Evolutionary conservation across 495 filamentous ascomycete genomes (phyloP), one percentile per base, ranked within the genome.

Genomic region (Penicillium soppii): DNA sequence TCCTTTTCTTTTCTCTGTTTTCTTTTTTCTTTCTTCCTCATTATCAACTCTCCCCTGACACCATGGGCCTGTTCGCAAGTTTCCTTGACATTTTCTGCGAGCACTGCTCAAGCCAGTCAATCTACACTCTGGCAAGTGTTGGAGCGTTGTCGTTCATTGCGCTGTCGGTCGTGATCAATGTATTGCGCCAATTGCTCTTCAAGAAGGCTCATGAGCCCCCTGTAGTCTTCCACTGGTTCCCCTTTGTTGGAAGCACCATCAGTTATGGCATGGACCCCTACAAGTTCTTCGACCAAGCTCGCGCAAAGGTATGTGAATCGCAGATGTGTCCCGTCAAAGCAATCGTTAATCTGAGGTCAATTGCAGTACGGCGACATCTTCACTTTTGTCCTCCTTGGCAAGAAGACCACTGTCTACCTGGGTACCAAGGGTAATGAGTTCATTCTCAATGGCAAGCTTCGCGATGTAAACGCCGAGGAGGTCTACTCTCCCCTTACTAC

Each of bases 181-280:
- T 92, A 43, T 52, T 89, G 47, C 66, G 73, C 36, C 89, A 94
- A 60, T 53, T 91, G 8, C 69, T 92, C 26, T 84, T 87, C 71
- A 85, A 80, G 65, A 87, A 86, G 50, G 72, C 75, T 7, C 71
- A 80, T 56, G 79, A 82, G 45, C 82, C 82, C 13, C 82, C 82
- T 1, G 50, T 86, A n/a, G 81, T 85, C 29, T 84, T 84, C 68
- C 81, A 86, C 63, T 83, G 75, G 79, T 65, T 86, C 37, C 83
- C 83, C 20, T 71, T 85, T 54, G 65, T 86, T 42, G 83, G 83
- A 42, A 83, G 75, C 57, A 85, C 83, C 29, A 76, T 86, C 51
- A 76, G 71, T 47, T 86, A 85, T 66, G 83, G 82, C 60, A 84
- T 83, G 47, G 80, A 86, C 45, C 83, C 82, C 3, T 83, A 78